Evolutionary conservation across 75 land plant genomes (phyloP).

Genomic region (Picea sitchensis): DNA sequence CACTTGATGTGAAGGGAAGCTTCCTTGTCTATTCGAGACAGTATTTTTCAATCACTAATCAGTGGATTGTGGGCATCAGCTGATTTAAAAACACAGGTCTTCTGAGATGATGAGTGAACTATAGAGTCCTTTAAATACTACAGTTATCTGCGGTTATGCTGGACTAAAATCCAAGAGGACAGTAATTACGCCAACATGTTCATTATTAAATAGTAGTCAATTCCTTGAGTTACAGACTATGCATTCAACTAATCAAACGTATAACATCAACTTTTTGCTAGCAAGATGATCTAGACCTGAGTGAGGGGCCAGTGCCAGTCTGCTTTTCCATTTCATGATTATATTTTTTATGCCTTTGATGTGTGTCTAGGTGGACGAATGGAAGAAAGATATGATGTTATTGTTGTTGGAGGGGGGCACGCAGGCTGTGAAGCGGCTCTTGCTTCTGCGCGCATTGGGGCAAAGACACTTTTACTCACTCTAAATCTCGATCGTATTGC

Average conservation of each 20-base stretch:
- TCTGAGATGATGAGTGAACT: not conserved
- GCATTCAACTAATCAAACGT: not conserved
- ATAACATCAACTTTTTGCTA: not conserved
- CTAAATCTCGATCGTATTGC: conserved; percentile 94
- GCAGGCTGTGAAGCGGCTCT: conserved; percentile 99
- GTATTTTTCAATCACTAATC: not conserved
- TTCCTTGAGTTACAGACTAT: not conserved
- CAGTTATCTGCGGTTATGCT: not conserved
- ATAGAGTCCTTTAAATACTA: not conserved
- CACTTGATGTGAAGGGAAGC: not conserved
- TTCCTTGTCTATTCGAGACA: not conserved
- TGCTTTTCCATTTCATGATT: not conserved
- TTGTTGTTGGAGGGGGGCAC: conserved; percentile 98
- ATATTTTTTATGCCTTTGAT: not conserved
- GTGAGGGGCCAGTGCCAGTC: not conserved
- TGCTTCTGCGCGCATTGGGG: conserved; percentile 91
- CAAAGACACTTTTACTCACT: conserved; percentile 86
- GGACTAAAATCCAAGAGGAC: not conserved
- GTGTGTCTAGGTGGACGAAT: not conserved
- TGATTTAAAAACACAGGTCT: not conserved
- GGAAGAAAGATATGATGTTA: conserved; percentile 83
- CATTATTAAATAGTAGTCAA: not conserved
- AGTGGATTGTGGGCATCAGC: not conserved
- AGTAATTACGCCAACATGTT: not conserved
- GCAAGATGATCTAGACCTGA: not conserved